phyloP scores from a whole-genome alignment of 768 basidiomycete species.

The Podaxis rugospora region DNA sequence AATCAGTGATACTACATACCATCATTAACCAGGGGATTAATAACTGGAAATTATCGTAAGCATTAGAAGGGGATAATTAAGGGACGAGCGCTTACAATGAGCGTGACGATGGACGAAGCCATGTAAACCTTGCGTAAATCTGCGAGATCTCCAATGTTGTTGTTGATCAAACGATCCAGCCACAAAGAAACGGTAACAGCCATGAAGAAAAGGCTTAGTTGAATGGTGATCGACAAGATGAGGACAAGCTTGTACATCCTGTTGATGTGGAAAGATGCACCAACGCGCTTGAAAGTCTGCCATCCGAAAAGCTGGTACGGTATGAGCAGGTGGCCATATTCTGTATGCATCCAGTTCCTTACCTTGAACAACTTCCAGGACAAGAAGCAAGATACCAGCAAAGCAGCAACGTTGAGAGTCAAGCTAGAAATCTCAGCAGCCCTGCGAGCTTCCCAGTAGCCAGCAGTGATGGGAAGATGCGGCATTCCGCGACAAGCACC shows the following conservation, averaged over 20 bases:
- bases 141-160: slow-evolving; percentile 53
- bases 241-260: slow-evolving; percentile 72
- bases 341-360: neutral
- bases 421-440: slow-evolving; percentile 62
- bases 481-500: slow-evolving; percentile 57
- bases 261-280: slow-evolving; percentile 70
- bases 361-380: slow-evolving; percentile 78
- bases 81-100: slow-evolving; percentile 45
- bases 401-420: slow-evolving; percentile 54
- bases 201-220: slow-evolving; percentile 78
- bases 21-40: slow-evolving; percentile 66
- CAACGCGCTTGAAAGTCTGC: slow-evolving; percentile 86
- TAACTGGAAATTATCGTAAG: slow-evolving; percentile 1
- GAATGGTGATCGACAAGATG: slow-evolving; percentile 64
- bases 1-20: slow-evolving; percentile 27
- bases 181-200: slow-evolving; percentile 64
- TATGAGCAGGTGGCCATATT: slow-evolving; percentile 26
- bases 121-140: slow-evolving; percentile 45
- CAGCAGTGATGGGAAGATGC: slow-evolving; percentile 37
- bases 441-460: slow-evolving; percentile 60
- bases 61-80: neutral
- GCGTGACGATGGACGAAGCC: slow-evolving; percentile 48
- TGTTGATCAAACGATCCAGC: slow-evolving; percentile 73
- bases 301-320: slow-evolving; percentile 53
- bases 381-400: slow-evolving; percentile 58